Evolutionary conservation across 2,329 filamentous ascomycete genomes (phyloP).

Genomic region (Colletotrichum sp.): DNA sequence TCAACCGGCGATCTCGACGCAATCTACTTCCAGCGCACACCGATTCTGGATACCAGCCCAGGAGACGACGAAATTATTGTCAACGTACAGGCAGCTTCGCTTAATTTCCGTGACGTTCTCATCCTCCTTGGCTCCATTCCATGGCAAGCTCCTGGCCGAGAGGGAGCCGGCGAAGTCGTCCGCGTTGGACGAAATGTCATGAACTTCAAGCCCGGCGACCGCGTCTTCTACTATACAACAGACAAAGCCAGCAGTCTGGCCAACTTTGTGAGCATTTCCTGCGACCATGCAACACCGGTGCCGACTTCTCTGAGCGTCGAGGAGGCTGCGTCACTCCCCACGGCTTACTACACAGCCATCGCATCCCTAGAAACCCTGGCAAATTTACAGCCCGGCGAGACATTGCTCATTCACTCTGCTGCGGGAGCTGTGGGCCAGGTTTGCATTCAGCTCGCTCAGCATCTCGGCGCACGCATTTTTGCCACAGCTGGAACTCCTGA

Average conservation of each 20-base stretch:
- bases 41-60: conserved; percentile 2
- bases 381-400: conserved; percentile 27
- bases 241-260: conserved; percentile 19
- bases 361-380: conserved; percentile 33
- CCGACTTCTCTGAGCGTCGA: conserved; percentile 13
- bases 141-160: conserved; percentile 30
- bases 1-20: conserved; percentile 27
- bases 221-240: neutral
- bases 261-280: conserved; percentile 21
- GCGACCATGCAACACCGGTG: conserved; percentile 14
- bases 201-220: conserved; percentile 30
- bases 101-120: conserved; percentile 32
- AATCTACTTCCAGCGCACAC: conserved; percentile 25
- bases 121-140: neutral
- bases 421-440: conserved; percentile 40
- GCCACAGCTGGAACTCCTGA: conserved; percentile 30
- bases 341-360: conserved; percentile 31
- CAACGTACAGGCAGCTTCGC: conserved; percentile 22
- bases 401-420: conserved; percentile 38
- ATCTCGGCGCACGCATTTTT: conserved; percentile 33
- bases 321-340: conserved; percentile 38
- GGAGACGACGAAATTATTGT: conserved; percentile 24
- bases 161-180: conserved; percentile 32
- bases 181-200: conserved; percentile 30
- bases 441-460: conserved; percentile 33